Evolutionary conservation across 176 grass and related monocot species (phyloP).

Genomic region (Typha latifolia): DNA sequence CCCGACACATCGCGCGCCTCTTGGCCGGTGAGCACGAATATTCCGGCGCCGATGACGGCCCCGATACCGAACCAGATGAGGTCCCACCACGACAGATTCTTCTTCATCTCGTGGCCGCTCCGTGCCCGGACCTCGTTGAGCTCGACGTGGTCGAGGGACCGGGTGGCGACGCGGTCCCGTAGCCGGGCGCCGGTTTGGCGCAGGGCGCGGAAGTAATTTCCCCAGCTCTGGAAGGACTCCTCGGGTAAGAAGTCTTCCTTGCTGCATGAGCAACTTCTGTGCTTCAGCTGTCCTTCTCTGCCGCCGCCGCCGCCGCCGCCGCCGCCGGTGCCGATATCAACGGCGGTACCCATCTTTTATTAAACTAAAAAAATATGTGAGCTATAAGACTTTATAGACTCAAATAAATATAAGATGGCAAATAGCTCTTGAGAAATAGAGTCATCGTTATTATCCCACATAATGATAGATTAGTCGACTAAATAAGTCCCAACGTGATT

Average conservation of each 20-base stretch:
- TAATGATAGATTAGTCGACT: too few relatives aligned
- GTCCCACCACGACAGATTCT: conserved; percentile 10
- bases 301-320: too few relatives aligned
- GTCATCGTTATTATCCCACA: too few relatives aligned
- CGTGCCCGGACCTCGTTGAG: neutral
- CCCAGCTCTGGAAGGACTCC: conserved; percentile 21
- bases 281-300: neutral
- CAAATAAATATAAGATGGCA: too few relatives aligned
- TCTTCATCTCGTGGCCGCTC: conserved; percentile 8
- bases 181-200: neutral
- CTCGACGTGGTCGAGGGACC: conserved; percentile 1
- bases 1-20: conserved; percentile 2
- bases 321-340: neutral
- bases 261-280: conserved; percentile 1
- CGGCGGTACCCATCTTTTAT: neutral
- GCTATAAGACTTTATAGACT: too few relatives aligned
- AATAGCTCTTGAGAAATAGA: too few relatives aligned
- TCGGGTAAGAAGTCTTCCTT: conserved; percentile 15
- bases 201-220: neutral
- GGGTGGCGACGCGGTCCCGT: neutral
- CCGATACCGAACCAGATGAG: conserved; percentile 16
- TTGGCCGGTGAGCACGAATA: conserved; percentile 13
- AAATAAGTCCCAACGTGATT: too few relatives aligned
- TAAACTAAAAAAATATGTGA: too few relatives aligned
- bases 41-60: conserved; percentile 17